Conservation (phyloP, 2,329 filamentous ascomycete genomes). For the Colletotrichum godetiae region DNA sequence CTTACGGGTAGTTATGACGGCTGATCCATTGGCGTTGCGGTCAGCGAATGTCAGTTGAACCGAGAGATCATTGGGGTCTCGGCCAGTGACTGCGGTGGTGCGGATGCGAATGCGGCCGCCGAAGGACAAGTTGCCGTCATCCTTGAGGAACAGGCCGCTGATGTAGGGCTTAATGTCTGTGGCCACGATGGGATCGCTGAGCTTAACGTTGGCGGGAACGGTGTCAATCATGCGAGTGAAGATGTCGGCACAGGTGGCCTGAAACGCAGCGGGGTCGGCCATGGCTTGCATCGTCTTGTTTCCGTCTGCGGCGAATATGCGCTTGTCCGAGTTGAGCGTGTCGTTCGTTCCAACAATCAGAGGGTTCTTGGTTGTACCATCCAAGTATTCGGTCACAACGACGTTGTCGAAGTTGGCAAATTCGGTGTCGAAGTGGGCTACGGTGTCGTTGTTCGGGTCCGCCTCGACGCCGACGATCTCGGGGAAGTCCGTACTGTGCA, state of each 20-base stretch:
- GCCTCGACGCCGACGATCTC: conserved; percentile 43
- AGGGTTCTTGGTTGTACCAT: conserved; percentile 53
- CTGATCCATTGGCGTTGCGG: conserved; percentile 32
- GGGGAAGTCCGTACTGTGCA: conserved; percentile 56
- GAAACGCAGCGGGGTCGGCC: conserved; percentile 45
- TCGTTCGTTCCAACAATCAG: conserved; percentile 53
- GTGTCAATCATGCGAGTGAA: conserved; percentile 50
- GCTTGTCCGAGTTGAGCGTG: conserved; percentile 53
- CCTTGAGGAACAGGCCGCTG: conserved; percentile 40
- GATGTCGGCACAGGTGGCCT: conserved; percentile 44
- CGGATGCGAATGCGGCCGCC: conserved; percentile 33
- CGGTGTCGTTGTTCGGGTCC: conserved; percentile 40
- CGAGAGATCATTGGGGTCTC: conserved; percentile 39
- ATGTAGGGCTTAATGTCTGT: conserved; percentile 48
- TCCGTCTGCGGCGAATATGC: conserved; percentile 55
- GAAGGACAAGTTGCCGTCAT: conserved; percentile 40
- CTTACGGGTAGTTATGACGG: conserved; percentile 15
- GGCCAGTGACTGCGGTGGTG: conserved; percentile 31
- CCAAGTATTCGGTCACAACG: conserved; percentile 56
- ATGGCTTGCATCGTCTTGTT: conserved; percentile 56
- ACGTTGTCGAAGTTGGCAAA: conserved; percentile 61
- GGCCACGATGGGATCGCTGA: conserved; percentile 43
- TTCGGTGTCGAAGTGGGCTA: conserved; percentile 48
- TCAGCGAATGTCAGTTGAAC: conserved; percentile 40
- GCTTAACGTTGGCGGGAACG: conserved; percentile 43